Evolutionary conservation across 345 rosid genomes (phyloP), one percentile per base, ranked within the genome.

Genomic region (Gossypium sturtianum): DNA sequence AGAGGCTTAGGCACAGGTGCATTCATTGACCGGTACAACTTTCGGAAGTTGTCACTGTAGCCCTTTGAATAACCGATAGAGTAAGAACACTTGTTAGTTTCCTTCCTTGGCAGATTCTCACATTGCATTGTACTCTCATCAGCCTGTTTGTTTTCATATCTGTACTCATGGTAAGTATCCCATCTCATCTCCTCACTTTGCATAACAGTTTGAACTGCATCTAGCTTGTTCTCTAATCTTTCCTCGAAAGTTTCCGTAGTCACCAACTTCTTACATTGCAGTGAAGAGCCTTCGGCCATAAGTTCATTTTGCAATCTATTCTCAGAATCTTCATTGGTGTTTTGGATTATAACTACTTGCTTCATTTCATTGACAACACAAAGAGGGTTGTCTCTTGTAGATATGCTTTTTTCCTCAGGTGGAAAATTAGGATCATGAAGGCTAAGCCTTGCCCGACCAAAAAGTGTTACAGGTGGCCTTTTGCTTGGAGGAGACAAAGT

Each of bases 1-100:
- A 91, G 89, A 34, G 97, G 98, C 53, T 78, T 86, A 29, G 97
- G 97, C 68, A 93, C 91, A 1, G 91, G 87, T 20, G 87, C 92
- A 63, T 90, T 86, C 88, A 82, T 89, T 51, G 93, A 88, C 76
- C 94, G 83, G 85, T 88, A 90, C 52, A 87, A 80, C 80, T 80
- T 90, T 77, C 82, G 86, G 75, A 90, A 67, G 81, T 76, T 74
- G 34, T 80, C 87, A 70, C 83, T 80, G 8, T 84, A 90, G 72
- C 78, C 78, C 79, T 78, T 85, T 51, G 85, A 75, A 73, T 80
- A 80, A 75, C 85, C 87, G 61, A 77, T 49, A 0, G 79, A 25
- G 2, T 80, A 51, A 11, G 48, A 29, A 29, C 17, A 29, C 23
- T 70, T n/a, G 59, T 4, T 27, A 16, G 5, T 51, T 51, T 51